Base-by-base conservation (phyloP, 2,329 filamentous ascomycete genomes). In the Venturia asperata region DNA sequence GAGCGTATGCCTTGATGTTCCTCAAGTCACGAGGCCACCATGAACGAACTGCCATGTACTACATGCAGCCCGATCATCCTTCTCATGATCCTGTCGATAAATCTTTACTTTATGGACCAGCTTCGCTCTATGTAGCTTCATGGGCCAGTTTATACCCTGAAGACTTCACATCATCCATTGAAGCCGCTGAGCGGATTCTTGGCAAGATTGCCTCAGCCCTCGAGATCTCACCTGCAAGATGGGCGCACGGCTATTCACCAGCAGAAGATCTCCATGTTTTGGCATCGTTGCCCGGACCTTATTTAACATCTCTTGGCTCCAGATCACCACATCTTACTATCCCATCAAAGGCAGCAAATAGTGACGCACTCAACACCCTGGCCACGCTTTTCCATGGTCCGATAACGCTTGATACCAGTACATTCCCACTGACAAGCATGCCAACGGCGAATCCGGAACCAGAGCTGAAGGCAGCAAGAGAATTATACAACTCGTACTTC, bases 311-410 rank as follows among this genome's bases (percentile, higher is more conserved):
- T 34, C 75, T 74, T 9, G 73, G 71, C 6, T 63, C 76, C 65
- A 70, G 74, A 66, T 72, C 76, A 67, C 77, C 83, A 3, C 69
- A 86, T 5, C 74, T 81, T 19, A 73, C 79, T 21, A 72, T 86
- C 47, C 82, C 83, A 17, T 80, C 81, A 1, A 81, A 77, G 49
- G 76, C 79, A 5, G 80, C 83, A 3, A 83, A 81, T 65, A 76
- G 78, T 43, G 82, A 85, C 66, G 82, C 78, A 1, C 74, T 86
- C 17, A 79, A 82, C 67, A 81, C 82, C 0, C 73, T 87, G 1
- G 82, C 82, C 2, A 79, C 77, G 24, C 75, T 86, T 30, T 83
- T 86, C 67, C 81, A 82, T 62, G 84, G 84, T 0, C 83, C 84
- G 1, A 67, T 68, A 11, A 70, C 74, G 1, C 19, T 61, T 15